Percentiles rank a stretch among this genome's conserved stretches.
Conservation (phyloP, 805 yeast genomes). For the Ogataea zsoltii region DNA sequence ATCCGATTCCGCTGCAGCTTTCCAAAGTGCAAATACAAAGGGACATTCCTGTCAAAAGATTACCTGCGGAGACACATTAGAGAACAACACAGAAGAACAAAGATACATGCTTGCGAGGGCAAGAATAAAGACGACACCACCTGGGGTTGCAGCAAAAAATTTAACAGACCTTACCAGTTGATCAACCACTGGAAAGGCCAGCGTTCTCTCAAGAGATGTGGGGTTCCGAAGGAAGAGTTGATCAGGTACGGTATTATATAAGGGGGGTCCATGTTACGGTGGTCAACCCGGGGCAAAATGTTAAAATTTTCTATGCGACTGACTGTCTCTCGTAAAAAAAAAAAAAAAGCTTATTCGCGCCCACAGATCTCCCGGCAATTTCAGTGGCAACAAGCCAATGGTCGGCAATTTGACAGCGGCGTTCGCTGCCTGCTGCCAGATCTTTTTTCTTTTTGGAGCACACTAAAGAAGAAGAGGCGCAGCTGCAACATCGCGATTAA, state of each 20-base stretch:
- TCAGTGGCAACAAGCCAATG: background rate
- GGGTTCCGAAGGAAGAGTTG: conserved; percentile 29
- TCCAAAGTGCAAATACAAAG: conserved; percentile 30
- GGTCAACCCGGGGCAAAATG: background rate
- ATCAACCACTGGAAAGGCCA: conserved; percentile 37
- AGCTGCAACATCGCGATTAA: conserved; percentile 2
- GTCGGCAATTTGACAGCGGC: conserved; percentile 1
- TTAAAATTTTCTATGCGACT: no score
- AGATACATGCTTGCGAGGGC: conserved; percentile 30
- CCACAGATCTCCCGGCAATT: conserved; percentile 6
- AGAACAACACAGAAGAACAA: conserved; percentile 31
- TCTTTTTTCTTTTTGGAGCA: background rate
- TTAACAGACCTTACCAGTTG: conserved; percentile 36
- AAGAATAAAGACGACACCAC: conserved; percentile 17
- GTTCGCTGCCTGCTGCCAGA: background rate
- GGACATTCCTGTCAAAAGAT: conserved; percentile 32
- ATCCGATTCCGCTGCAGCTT: conserved; percentile 20
- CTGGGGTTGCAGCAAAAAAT: conserved; percentile 36
- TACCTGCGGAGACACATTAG: conserved; percentile 33
- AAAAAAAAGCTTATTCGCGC: background rate
- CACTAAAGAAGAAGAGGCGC: conserved; percentile 1
- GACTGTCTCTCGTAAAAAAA: no score
- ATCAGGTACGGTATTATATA: conserved; percentile 22
- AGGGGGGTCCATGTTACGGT: no score
- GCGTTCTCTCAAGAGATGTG: conserved; percentile 31